Evolutionary conservation across 495 filamentous ascomycete genomes (phyloP), one percentile per base, ranked within the genome.

Genomic region (Choiromyces venosus): DNA sequence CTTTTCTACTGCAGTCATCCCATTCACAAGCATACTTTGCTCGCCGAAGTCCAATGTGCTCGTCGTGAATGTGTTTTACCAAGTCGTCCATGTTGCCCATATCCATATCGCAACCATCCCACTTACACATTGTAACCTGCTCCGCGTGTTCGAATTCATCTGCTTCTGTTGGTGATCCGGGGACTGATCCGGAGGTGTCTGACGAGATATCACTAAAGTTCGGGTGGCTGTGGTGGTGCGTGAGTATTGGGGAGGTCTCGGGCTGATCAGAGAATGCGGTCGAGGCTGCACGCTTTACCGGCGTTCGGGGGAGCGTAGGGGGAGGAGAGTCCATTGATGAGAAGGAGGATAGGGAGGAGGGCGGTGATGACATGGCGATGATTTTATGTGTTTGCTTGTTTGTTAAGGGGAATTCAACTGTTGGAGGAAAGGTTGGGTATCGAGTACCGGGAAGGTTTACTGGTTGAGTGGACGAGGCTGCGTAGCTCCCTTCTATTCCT

Each of bases 11-110:
- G 81, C 95, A 99, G 72, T 94, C 94, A 36, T 86, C 87, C 95
- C 95, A 99, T 82, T 98, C 93, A 83, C 95, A 99, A 14, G 91
- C 90, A 82, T 97, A 98, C 82, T 90, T 91, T 77, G 87, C 87
- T 67, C 85, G 83, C 67, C 91, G 87, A 79, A 86, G 89, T 73
- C 93, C 93, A 81, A 97, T 95, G 81, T 99, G 95, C 70, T 92
- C 91, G 77, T 92, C 90, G 82, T 98, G 94, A 67, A 99, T 92
- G 82, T 99, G 95, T 74, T 91, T 87, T 70, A 99, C 96, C 69
- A 99, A 83, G 74, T 86, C 89, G 82, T 99, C 95, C 93, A 98
- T 98, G 81, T 98, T 95, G 0, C 89, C 88, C 76, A 95, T 79
- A 79, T 97, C 93, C 91, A 84, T 89, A 38, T 85, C 84, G 82